A percentile compares a stretch with the other conserved stretches of the same genome.
phyloP scores from a whole-genome alignment of 2,329 filamentous ascomycete species.

The Alternaria gansuensis region DNA sequence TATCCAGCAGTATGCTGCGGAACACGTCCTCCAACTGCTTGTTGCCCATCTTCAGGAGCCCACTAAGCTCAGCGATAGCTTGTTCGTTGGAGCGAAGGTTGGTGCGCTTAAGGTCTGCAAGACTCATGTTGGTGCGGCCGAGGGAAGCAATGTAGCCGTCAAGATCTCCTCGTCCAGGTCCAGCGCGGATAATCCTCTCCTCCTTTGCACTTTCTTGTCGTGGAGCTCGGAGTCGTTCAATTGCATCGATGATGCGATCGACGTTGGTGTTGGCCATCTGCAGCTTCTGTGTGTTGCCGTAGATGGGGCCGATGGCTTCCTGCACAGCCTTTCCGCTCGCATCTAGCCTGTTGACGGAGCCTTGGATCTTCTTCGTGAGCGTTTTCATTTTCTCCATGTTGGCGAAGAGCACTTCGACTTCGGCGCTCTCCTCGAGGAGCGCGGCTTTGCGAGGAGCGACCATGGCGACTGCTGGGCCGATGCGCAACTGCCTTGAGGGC shows the following conservation, averaged over 20 bases:
- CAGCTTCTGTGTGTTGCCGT: constrained; percentile 87
- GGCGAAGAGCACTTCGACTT: constrained; percentile 72
- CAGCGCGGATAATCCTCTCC: constrained; percentile 87
- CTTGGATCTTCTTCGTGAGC: constrained; percentile 94
- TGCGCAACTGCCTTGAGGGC: constrained; percentile 31
- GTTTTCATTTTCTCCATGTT: constrained; percentile 90
- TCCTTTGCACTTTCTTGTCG: constrained; percentile 91
- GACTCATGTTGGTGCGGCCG: constrained; percentile 85
- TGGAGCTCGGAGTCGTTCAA: constrained; percentile 88
- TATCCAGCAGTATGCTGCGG: constrained; percentile 78
- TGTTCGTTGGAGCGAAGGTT: constrained; percentile 92
- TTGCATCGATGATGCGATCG: constrained; percentile 83
- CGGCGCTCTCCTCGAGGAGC: constrained; percentile 72
- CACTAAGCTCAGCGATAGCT: constrained; percentile 80
- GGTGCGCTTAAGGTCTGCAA: constrained; percentile 84
- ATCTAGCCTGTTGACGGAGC: constrained; percentile 83
- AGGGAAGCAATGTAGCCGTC: constrained; percentile 87
- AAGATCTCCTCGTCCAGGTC: constrained; percentile 71
- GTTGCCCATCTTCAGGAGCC: constrained; percentile 80
- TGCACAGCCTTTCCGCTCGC: constrained; percentile 88
- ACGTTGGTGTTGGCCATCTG: constrained; percentile 91
- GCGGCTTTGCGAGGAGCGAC: constrained; percentile 64
- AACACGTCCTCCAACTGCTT: constrained; percentile 86
- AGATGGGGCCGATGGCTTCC: constrained; percentile 90
- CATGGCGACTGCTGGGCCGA: constrained; percentile 52